Evolutionary conservation across 306 rosid genomes (phyloP), one percentile per base, ranked within the genome.

Genomic region (Quercus parvula): DNA sequence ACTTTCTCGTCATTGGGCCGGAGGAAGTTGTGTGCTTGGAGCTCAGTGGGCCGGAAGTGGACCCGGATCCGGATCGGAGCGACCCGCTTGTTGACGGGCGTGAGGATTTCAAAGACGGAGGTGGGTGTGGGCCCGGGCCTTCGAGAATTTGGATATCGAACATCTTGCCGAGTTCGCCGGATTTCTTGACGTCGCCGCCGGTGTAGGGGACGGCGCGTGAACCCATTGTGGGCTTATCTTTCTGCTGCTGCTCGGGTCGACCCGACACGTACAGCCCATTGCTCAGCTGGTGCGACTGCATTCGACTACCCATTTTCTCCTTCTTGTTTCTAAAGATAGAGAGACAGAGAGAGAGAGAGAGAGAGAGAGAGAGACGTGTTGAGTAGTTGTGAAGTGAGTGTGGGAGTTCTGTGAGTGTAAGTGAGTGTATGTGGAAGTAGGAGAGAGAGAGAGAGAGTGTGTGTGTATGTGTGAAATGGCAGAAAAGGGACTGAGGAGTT

Each of bases 131-230:
- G 55, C 5, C 81, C 31, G 41, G 86, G 63, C 54, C 54, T 58
- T 87, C 92, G 1, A 76, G 25, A 19, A 76, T 80, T 0, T 92
- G 96, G 59, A 95, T 89, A 52, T 93, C 98, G 57, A 95, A 88
- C 99, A 95, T 95, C 87, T 89, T 95, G 0, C 86, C 98, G 0
- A 95, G 97, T 77, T 95, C 99, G 0, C 98, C 99, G 41, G 99
- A 95, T 76, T 95, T 95, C 84, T 93, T 93, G 0, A 92, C 83
- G 92, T 95, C 99, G 2, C 99, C 98, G 74, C 99, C 99, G 15
- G 98, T 95, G 86, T 95, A 95, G 0, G 97, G 97, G 3, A 91
- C 90, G 57, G 99, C 89, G 51, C 99, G 92, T 25, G 98, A 88
- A 15, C 87, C 84, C 88, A 95, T 90, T 88, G 99, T 92, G 13